phyloP scores from a whole-genome alignment of 139 green algal species.

The Closterium sp. region DNA sequence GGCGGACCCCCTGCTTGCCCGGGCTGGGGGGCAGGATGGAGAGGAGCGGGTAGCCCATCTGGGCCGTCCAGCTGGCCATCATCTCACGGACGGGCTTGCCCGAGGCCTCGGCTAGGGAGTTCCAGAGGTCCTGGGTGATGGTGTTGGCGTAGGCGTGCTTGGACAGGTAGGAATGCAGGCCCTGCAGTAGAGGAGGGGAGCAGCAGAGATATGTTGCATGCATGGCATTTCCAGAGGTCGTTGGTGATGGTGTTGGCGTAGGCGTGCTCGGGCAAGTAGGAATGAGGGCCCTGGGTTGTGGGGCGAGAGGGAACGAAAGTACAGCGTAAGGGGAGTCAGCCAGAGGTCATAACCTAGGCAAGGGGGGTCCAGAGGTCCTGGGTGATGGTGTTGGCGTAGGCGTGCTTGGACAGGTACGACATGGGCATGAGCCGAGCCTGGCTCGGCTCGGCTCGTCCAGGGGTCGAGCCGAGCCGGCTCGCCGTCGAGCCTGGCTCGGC shows the following conservation, averaged over 20 bases:
- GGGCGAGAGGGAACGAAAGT: too few relatives aligned
- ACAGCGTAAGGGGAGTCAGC: too few relatives aligned
- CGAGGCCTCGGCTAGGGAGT: constrained; percentile 47
- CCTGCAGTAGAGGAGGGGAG: constrained; percentile 32
- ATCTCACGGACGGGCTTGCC: constrained; percentile 47
- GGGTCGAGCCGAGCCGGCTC: too few relatives aligned
- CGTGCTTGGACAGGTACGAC: constrained; percentile 49
- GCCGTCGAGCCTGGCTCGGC: too few relatives aligned
- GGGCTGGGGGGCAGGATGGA: constrained; percentile 28
- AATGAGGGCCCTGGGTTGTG: background rate
- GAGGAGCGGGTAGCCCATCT: constrained; percentile 55
- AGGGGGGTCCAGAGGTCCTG: constrained; percentile 53
- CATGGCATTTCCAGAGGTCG: constrained; percentile 56
- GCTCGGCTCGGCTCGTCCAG: too few relatives aligned
- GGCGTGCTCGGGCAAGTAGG: constrained; percentile 49
- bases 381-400: constrained; percentile 49
- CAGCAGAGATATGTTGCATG: too few relatives aligned
- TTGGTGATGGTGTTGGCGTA: constrained; percentile 49
- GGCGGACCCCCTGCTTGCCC: background rate
- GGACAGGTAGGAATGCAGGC: constrained; percentile 51
- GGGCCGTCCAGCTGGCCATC: constrained; percentile 54
- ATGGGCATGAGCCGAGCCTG: too few relatives aligned
- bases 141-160: constrained; percentile 54
- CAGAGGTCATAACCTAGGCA: too few relatives aligned
- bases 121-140: constrained; percentile 52